Evolutionary conservation across 331 rosid genomes (phyloP).

Genomic region (Spiraea crenata): DNA sequence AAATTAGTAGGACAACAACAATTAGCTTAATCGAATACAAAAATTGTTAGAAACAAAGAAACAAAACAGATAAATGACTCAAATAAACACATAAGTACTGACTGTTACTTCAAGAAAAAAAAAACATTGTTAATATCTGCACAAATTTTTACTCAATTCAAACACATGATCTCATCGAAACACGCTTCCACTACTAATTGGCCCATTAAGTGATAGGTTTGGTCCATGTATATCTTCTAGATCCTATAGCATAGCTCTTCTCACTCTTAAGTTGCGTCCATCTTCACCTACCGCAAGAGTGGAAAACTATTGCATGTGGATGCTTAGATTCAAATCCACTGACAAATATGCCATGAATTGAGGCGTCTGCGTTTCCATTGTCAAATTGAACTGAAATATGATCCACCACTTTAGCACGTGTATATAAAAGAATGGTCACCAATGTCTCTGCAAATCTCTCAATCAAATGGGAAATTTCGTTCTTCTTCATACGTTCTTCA

Average conservation of each 20-base stretch:
- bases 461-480: conserved; percentile 26
- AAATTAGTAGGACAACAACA: too few relatives aligned
- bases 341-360: background rate
- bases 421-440: background rate
- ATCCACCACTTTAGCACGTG: background rate
- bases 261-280: background rate
- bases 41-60: too few relatives aligned
- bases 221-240: background rate
- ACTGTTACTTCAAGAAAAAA: too few relatives aligned
- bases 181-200: too few relatives aligned
- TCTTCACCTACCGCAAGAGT: background rate
- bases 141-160: too few relatives aligned
- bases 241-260: too few relatives aligned
- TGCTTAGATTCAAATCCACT: background rate
- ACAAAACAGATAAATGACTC: too few relatives aligned
- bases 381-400: background rate
- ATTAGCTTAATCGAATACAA: too few relatives aligned
- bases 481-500: conserved; percentile 6
- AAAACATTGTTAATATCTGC: too few relatives aligned
- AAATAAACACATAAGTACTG: too few relatives aligned
- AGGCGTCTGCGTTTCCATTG: background rate
- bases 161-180: too few relatives aligned
- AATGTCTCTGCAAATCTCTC: background rate
- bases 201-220: too few relatives aligned
- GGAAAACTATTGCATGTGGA: background rate